These are phyloP conservation scores for Stenocarpella maydis DNA, from an alignment of 2,329 filamentous ascomycete genomes.

Conservation along the genomic window DNA sequence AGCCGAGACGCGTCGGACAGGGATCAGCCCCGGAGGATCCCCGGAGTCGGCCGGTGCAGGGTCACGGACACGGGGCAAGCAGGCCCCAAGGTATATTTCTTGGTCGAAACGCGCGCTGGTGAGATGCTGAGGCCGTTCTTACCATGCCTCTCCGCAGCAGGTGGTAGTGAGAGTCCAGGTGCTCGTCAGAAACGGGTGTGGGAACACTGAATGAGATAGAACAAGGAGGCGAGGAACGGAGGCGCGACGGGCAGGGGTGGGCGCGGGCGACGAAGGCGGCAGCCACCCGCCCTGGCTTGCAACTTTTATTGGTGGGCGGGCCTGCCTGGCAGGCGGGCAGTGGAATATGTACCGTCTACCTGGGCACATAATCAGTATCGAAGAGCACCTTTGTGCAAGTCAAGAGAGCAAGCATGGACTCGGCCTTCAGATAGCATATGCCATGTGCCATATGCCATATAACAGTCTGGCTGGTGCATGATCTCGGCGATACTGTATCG, in stretches of 20 bases:
- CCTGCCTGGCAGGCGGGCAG: no score
- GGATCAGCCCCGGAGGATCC: neutral
- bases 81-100: no score
- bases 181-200: neutral
- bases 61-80: neutral
- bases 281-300: constrained; percentile 10
- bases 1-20: constrained; percentile 14
- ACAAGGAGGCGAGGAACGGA: neutral
- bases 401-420: no score
- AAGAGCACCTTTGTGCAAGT: no score
- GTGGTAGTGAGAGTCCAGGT: no score
- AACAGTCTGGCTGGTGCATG: neutral
- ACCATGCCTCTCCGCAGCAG: neutral
- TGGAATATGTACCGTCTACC: neutral
- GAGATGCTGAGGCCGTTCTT: neutral
- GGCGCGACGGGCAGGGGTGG: constrained; percentile 30
- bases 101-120: neutral
- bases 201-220: neutral
- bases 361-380: neutral
- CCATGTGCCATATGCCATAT: no score
- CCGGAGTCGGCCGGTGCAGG: constrained; percentile 9
- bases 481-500: neutral
- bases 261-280: constrained; percentile 18
- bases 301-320: neutral
- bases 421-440: neutral